Conservation (phyloP, 768 basidiomycete species). For the Daedaleopsis sinensis region DNA sequence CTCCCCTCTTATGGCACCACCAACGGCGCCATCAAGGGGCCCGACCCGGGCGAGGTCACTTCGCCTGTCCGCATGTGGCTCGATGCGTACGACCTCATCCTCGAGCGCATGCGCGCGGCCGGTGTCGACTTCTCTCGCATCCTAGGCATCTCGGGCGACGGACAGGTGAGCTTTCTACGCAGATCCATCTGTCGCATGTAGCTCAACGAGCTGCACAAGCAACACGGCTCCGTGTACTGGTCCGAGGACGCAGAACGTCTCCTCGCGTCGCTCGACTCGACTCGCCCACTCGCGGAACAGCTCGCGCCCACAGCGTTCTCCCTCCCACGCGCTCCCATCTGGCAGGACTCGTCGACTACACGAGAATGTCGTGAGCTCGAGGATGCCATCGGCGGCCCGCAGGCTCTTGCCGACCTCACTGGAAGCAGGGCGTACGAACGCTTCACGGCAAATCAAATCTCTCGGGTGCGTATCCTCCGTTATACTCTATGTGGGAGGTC, state of each 20-base stretch:
- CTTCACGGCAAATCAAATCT: conserved; percentile 87
- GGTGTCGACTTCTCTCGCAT: conserved; percentile 62
- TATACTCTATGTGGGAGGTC: too few species aligned
- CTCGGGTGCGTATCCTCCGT: conserved; percentile 66
- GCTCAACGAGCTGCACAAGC: conserved; percentile 42
- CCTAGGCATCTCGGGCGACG: conserved; percentile 73
- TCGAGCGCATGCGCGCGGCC: conserved; percentile 60
- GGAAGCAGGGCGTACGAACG: conserved; percentile 87
- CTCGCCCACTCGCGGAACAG: conserved; percentile 56
- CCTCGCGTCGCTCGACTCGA: conserved; percentile 56
- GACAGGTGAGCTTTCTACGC: conserved; percentile 56
- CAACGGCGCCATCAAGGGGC: conserved; percentile 67
- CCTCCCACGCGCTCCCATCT: conserved; percentile 71
- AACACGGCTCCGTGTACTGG: conserved; percentile 91
- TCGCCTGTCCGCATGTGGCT: conserved; percentile 85
- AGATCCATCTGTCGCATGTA: neutral
- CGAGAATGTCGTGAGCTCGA: conserved; percentile 73
- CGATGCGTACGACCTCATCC: conserved; percentile 81
- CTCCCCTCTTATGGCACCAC: conserved; percentile 69
- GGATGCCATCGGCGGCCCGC: conserved; percentile 65
- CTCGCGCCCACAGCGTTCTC: conserved; percentile 70
- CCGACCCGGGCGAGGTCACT: conserved; percentile 72
- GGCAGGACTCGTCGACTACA: conserved; percentile 90
- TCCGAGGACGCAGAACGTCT: conserved; percentile 52
- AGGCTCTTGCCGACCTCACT: conserved; percentile 71